Evolutionary conservation across 2,329 filamentous ascomycete genomes (phyloP).

Genomic region (Orbilia brochopaga): DNA sequence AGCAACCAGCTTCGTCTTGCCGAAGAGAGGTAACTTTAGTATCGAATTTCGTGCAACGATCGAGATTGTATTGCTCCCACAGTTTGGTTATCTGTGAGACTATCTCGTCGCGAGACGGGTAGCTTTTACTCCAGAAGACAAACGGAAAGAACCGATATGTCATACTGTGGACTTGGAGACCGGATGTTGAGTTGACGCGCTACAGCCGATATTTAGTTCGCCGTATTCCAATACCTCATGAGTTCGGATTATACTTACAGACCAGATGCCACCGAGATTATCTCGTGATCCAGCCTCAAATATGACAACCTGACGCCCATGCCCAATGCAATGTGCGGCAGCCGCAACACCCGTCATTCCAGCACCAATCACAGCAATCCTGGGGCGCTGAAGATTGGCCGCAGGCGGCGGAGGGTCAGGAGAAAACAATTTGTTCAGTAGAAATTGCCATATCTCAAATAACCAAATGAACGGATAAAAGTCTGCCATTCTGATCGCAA

Average conservation of each 20-base stretch:
- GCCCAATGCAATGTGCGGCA: slow-evolving; percentile 70
- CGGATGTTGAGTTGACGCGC: slow-evolving; percentile 70
- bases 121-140: slow-evolving; percentile 75
- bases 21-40: slow-evolving; percentile 73
- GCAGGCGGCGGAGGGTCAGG: slow-evolving; percentile 71
- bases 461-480: slow-evolving; percentile 63
- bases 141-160: slow-evolving; percentile 90
- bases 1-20: slow-evolving; percentile 71
- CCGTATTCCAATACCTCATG: slow-evolving; percentile 56
- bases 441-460: slow-evolving; percentile 70
- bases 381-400: slow-evolving; percentile 66
- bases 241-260: slow-evolving; percentile 65
- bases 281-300: slow-evolving; percentile 75
- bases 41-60: slow-evolving; percentile 74
- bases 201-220: no score
- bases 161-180: slow-evolving; percentile 80
- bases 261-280: slow-evolving; percentile 79
- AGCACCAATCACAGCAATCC: slow-evolving; percentile 72
- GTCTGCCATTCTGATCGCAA: background rate
- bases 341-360: slow-evolving; percentile 78
- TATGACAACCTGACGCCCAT: slow-evolving; percentile 64
- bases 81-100: slow-evolving; percentile 72
- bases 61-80: slow-evolving; percentile 76
- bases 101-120: slow-evolving; percentile 78
- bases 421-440: slow-evolving; percentile 70